A percentile compares a stretch with the other conserved stretches of the same genome.
Evolutionary conservation across 352 stramenopile genomes (phyloP).

Genomic region (Pythium dissotocum): DNA sequence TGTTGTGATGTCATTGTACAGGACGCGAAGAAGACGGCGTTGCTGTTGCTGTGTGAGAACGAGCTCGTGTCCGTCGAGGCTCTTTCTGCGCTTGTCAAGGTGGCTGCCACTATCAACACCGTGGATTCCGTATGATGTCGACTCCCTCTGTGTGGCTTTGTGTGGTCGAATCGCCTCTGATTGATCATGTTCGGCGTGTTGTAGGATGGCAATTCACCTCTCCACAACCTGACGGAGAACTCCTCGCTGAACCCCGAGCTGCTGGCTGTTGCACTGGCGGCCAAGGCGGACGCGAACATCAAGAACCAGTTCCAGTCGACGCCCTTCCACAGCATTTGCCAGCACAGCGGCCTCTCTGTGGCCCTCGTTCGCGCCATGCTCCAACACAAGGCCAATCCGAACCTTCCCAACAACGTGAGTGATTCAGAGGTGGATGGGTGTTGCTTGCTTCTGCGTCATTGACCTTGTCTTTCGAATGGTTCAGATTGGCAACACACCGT

Average conservation of each 20-base stretch:
- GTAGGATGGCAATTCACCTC: constrained; percentile 63
- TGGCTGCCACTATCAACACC: constrained; percentile 38
- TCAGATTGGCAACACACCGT: constrained; percentile 73
- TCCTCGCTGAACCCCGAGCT: constrained; percentile 33
- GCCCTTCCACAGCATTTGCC: constrained; percentile 71
- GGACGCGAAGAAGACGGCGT: constrained; percentile 29
- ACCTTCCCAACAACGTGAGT: constrained; percentile 72
- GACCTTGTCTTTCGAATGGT: background rate
- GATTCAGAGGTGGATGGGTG: background rate
- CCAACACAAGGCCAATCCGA: constrained; percentile 65
- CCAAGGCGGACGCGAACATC: constrained; percentile 52
- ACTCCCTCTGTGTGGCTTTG: background rate
- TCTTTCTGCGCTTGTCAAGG: constrained; percentile 46
- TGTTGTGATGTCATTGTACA: background rate
- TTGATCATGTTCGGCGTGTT: background rate
- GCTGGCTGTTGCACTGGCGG: constrained; percentile 42
- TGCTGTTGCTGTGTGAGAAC: constrained; percentile 61
- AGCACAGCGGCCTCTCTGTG: constrained; percentile 53
- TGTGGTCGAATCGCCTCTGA: background rate
- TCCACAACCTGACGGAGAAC: constrained; percentile 72
- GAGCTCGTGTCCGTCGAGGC: constrained; percentile 40
- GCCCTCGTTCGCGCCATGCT: constrained; percentile 49
- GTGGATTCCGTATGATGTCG: constrained; percentile 42
- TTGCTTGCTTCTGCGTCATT: background rate
- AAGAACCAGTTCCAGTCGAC: constrained; percentile 83